Conservation (phyloP, 1,284 basidiomycete species). For the Moniliophthora roreri region DNA sequence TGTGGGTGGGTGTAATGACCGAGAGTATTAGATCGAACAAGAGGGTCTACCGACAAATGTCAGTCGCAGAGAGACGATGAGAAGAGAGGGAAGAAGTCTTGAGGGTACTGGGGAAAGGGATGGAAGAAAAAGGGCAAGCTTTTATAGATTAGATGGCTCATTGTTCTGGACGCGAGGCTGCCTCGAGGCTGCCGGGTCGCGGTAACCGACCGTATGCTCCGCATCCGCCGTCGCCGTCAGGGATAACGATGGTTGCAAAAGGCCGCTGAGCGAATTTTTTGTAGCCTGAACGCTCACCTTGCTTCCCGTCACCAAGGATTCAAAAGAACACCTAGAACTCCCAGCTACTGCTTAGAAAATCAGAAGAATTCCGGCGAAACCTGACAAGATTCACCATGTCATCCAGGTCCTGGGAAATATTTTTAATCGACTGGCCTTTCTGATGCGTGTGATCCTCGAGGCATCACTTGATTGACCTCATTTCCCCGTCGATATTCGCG, state of each 20-base stretch:
- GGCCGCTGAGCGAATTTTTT: too few species aligned
- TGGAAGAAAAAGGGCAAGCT: conserved; percentile 24
- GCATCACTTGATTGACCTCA: neutral
- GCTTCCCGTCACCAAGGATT: too few species aligned
- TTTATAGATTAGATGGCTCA: conserved; percentile 48
- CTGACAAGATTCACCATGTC: too few species aligned
- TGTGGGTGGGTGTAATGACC: neutral
- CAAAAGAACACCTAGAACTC: too few species aligned
- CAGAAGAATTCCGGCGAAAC: too few species aligned
- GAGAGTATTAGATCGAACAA: neutral
- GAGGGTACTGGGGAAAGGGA: conserved; percentile 22
- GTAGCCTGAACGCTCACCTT: too few species aligned
- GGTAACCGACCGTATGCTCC: conserved; percentile 18
- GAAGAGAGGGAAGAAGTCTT: conserved; percentile 17
- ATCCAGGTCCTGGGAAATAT: too few species aligned
- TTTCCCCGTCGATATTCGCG: conserved; percentile 5
- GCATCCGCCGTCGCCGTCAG: conserved; percentile 10
- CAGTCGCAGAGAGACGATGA: conserved; percentile 5
- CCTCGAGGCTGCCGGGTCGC: conserved; percentile 39
- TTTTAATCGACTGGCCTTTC: neutral
- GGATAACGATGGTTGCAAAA: neutral
- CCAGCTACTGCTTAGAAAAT: neutral
- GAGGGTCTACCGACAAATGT: neutral
- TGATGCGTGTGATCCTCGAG: conserved; percentile 6
- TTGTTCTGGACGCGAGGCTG: conserved; percentile 33